These are phyloP conservation scores for Fusarium nodosum DNA, from an alignment of 2,329 filamentous ascomycete species.

Conservation along the genomic window DNA sequence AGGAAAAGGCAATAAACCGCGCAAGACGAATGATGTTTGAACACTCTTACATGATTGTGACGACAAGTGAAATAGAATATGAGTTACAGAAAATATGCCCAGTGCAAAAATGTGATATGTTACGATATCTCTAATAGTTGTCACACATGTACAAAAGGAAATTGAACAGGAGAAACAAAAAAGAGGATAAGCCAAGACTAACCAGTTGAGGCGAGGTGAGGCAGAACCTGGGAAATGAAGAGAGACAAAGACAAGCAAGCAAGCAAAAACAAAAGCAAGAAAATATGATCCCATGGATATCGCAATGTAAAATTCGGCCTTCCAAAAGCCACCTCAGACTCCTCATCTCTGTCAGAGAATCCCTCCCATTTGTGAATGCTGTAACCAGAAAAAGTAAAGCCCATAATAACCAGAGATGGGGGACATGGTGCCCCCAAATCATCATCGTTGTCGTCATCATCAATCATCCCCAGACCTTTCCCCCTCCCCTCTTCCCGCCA, in stretches of 20 bases:
- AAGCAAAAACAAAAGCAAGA: slow-evolving; percentile 6
- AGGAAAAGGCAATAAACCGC: slow-evolving; percentile 20
- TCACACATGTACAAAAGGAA: background rate
- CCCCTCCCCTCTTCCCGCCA: background rate
- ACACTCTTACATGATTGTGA: slow-evolving; percentile 10
- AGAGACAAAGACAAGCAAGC: background rate
- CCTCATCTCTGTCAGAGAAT: slow-evolving; percentile 32
- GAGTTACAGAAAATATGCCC: background rate
- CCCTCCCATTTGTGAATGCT: slow-evolving; percentile 17
- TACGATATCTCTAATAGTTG: slow-evolving; percentile 15
- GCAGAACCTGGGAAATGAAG: background rate
- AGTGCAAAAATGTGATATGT: slow-evolving; percentile 17
- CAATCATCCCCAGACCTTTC: slow-evolving; percentile 2
- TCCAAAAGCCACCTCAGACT: slow-evolving; percentile 36
- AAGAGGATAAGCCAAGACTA: background rate
- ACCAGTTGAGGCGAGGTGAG: background rate
- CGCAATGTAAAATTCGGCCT: slow-evolving; percentile 25
- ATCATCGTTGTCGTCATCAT: slow-evolving; percentile 5
- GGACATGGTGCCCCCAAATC: background rate
- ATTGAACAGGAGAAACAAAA: background rate
- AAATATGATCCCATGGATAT: slow-evolving; percentile 36
- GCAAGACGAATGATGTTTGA: slow-evolving; percentile 2
- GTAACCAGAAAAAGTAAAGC: slow-evolving; percentile 10
- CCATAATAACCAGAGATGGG: slow-evolving; percentile 23
- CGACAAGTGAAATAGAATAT: slow-evolving; percentile 5